A percentile compares a stretch with the other conserved stretches of the same genome.
Conservation (phyloP, 129 eudicot species). For the Smallanthus sonchifolius region DNA sequence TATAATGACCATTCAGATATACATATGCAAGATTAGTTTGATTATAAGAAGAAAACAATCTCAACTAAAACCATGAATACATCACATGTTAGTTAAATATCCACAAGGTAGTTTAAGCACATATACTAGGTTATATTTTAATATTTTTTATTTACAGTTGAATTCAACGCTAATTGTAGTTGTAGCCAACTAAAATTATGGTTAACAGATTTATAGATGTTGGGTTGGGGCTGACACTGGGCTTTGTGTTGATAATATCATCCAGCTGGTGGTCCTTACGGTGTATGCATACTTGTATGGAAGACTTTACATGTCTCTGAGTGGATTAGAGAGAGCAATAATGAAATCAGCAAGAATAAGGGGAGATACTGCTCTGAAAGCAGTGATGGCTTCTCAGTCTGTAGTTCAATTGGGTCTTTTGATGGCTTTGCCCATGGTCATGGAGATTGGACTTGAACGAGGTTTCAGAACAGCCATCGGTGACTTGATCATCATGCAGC, state of each 20-base stretch:
- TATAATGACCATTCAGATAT: background rate
- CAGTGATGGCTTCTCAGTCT: slow-evolving; percentile 91
- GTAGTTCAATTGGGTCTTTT: slow-evolving; percentile 81
- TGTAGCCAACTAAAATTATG: background rate
- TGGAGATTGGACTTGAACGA: slow-evolving; percentile 93
- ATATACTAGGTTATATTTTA: background rate
- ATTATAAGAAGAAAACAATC: background rate
- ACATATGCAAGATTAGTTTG: background rate
- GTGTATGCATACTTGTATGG: slow-evolving; percentile 90
- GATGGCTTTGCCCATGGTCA: slow-evolving; percentile 92
- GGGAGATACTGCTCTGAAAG: slow-evolving; percentile 63
- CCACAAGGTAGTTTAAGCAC: background rate
- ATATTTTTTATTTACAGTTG: background rate
- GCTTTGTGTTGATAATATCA: slow-evolving; percentile 5
- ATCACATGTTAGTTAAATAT: slow-evolving; percentile 2
- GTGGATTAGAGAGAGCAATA: slow-evolving; percentile 82
- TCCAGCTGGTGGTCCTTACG: slow-evolving; percentile 81
- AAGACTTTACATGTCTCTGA: slow-evolving; percentile 67
- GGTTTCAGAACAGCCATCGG: slow-evolving; percentile 86
- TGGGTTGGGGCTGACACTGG: slow-evolving; percentile 13
- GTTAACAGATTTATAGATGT: slow-evolving; percentile 3
- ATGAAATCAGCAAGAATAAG: slow-evolving; percentile 58
- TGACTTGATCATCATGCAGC: slow-evolving; percentile 88
- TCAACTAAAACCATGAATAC: background rate
- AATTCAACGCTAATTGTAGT: background rate